Base-by-base conservation (phyloP, 1,284 basidiomycete species). In the Leucoagaricus sp. region DNA sequence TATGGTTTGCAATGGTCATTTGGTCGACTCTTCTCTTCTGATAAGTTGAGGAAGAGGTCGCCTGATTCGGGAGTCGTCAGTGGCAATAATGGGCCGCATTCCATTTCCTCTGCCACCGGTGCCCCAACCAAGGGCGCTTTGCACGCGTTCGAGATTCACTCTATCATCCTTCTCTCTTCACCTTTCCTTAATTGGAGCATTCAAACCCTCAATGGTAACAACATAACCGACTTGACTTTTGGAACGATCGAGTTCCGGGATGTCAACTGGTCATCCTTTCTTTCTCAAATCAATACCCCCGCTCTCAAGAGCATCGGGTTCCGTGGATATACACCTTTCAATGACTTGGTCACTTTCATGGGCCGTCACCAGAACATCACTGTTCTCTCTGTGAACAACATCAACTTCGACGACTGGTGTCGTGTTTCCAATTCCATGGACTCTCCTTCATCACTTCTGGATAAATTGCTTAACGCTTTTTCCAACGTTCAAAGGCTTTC, bases 111-210 rank as follows among this genome's bases (percentile, higher is more conserved):
- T n/a, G n/a, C n/a, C n/a, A n/a, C n/a, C n/a, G n/a, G n/a, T n/a
- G n/a, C n/a, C 25, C n/a, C 41, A 12, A 51, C 34, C 19, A 49
- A 54, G 38, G 49, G 52, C 13, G 42, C 46, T 13, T 5, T 60
- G 7, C 46, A 49, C 5, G 42, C 19, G 9, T 46, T 60, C 45
- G 46, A 58, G n/a, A 46, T 60, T 4, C 58, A 55, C 28, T 58
- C 55, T 26, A 44, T 54, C 31, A 38, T 57, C 19, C 56, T 55
- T 17, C 41, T 60, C 6, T 49, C 53, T 17, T 29, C 57, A 1
- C 50, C 53, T 15, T 56, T 62, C 33, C 33, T 50, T 19, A 52
- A 59, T 5, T 62, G 61, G 61, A 61, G 52, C 2, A 45, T 62
- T 6, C 42, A 50, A 8, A 51, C 59, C 4, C 51, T 62, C 10